Evolutionary conservation across 1,284 basidiomycete genomes (phyloP).

Genomic region (Uromyces viciae-fabae): DNA sequence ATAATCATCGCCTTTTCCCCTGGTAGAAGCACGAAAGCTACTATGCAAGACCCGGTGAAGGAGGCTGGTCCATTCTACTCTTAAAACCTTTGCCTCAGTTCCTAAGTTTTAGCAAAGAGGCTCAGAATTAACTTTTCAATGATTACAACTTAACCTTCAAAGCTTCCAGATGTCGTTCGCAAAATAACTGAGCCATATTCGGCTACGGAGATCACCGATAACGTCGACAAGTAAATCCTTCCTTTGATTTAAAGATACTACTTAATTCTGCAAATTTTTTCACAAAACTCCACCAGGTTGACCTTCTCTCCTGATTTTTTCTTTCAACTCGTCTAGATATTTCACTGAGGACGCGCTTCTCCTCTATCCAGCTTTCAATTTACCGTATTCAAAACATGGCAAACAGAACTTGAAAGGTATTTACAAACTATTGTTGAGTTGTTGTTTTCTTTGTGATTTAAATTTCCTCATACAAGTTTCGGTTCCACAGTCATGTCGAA

Average conservation of each 20-base stretch:
- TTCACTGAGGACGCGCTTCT: slow-evolving; percentile 37
- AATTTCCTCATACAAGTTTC: too few relatives aligned
- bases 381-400: slow-evolving; percentile 15
- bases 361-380: slow-evolving; percentile 21
- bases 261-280: too few relatives aligned
- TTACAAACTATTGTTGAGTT: slow-evolving; percentile 30
- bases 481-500: too few relatives aligned
- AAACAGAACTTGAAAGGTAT: slow-evolving; percentile 30
- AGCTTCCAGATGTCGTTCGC: slow-evolving; percentile 32
- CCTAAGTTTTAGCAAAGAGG: background rate
- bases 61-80: too few relatives aligned
- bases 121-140: background rate
- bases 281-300: too few relatives aligned
- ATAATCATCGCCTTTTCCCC: background rate
- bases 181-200: slow-evolving; percentile 35
- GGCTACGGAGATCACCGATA: slow-evolving; percentile 25
- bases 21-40: too few relatives aligned
- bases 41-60: too few relatives aligned
- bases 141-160: background rate
- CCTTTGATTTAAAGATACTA: background rate
- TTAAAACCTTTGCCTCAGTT: too few relatives aligned
- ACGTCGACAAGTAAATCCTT: slow-evolving; percentile 23
- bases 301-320: background rate
- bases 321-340: slow-evolving; percentile 11
- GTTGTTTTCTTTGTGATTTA: background rate